Evolutionary conservation across 495 filamentous ascomycete species (phyloP).

Genomic region (Penicillium tannophilum): DNA sequence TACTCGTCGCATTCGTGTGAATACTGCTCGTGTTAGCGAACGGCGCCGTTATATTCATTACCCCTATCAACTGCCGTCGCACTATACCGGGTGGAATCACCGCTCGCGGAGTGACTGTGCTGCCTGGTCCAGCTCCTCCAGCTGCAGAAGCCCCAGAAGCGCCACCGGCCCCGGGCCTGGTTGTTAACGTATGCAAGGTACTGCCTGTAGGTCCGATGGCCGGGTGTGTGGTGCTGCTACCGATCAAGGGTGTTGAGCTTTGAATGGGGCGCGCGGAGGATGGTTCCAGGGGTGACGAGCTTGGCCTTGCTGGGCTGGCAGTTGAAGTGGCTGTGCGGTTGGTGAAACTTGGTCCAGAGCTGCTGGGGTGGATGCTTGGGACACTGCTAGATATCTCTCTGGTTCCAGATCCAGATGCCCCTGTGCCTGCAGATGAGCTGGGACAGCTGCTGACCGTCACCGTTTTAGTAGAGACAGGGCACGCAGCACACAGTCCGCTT

Average conservation of each 20-base stretch:
- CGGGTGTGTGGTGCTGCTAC: neutral
- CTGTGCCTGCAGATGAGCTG: neutral
- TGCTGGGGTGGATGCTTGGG: neutral
- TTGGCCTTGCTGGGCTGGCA: neutral
- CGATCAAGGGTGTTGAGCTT: constrained; percentile 19
- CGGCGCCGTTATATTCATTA: constrained; percentile 17
- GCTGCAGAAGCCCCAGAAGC: neutral
- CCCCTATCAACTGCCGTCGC: constrained; percentile 11
- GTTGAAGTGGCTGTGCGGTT: neutral
- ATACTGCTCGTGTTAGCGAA: constrained; percentile 24
- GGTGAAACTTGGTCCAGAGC: neutral
- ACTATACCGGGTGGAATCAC: constrained; percentile 18
- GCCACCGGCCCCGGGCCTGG: neutral
- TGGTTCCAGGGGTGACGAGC: neutral
- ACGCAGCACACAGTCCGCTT: constrained; percentile 19
- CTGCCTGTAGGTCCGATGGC: neutral
- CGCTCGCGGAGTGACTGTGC: constrained; percentile 12
- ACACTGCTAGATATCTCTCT: neutral
- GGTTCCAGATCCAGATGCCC: neutral
- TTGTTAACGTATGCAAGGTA: constrained; percentile 11
- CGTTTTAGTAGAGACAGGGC: constrained; percentile 15
- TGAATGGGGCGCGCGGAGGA: neutral
- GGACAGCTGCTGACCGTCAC: constrained; percentile 17
- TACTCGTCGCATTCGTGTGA: constrained; percentile 21
- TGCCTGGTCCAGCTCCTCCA: neutral